Conservation (phyloP, 345 rosid genomes). For the Bruguiera parviflora region DNA sequence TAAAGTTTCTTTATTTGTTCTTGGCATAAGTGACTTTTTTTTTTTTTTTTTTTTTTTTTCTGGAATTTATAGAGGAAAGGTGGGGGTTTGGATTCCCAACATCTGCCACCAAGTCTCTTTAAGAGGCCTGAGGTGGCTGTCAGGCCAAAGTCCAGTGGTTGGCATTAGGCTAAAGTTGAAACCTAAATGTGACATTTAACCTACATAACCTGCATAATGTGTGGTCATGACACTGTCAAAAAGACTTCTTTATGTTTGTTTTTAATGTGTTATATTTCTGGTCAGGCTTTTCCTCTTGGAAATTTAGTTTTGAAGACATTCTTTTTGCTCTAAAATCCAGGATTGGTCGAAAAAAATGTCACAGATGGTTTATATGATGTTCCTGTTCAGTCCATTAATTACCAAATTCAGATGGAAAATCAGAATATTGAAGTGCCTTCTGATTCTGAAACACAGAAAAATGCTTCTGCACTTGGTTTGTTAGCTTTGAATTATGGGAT, state of each 20-base stretch:
- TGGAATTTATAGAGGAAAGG: background rate
- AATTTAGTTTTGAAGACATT: conserved; percentile 12
- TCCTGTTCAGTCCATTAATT: conserved; percentile 44
- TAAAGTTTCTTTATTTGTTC: background rate
- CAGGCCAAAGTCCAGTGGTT: background rate
- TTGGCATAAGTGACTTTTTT: background rate
- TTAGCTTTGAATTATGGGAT: conserved; percentile 78
- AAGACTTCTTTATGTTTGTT: background rate
- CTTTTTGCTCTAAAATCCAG: conserved; percentile 38
- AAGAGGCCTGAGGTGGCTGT: too few species aligned
- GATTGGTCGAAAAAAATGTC: conserved; percentile 33
- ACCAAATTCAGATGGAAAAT: conserved; percentile 28
- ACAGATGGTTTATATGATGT: conserved; percentile 37
- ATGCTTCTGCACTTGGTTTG: conserved; percentile 66
- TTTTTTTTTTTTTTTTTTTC: too few species aligned
- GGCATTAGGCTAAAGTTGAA: background rate
- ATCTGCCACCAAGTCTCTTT: too few species aligned
- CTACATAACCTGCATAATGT: background rate
- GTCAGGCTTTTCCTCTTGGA: background rate
- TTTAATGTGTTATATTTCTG: background rate
- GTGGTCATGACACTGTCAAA: background rate
- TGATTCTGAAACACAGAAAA: conserved; percentile 23
- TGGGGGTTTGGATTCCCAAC: too few species aligned
- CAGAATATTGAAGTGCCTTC: conserved; percentile 36
- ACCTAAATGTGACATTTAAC: conserved; percentile 7